phyloP scores from a whole-genome alignment of 192 early-diverging fungal species.

The Coemansia sp. region DNA sequence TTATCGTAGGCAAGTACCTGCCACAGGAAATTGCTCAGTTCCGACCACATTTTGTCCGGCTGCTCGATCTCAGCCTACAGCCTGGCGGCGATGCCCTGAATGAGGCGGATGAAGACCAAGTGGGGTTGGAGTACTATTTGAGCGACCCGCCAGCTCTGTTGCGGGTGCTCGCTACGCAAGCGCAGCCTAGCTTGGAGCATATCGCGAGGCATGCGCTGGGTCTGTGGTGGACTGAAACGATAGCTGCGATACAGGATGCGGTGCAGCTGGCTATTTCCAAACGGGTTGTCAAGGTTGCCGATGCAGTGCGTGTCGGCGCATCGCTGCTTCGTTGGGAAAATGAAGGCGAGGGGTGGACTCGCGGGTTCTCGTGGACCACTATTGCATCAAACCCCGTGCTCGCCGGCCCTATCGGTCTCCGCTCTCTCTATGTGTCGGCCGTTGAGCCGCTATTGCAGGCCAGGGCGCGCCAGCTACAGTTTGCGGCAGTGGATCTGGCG shows the following conservation, averaged over 20 bases:
- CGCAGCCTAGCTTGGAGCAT: slow-evolving; percentile 33
- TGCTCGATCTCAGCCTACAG: slow-evolving; percentile 21
- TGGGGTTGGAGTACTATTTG: slow-evolving; percentile 14
- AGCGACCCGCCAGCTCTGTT: slow-evolving; percentile 15
- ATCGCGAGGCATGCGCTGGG: slow-evolving; percentile 23
- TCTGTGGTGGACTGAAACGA: slow-evolving; percentile 26
- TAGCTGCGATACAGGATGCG: background rate
- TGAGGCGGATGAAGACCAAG: slow-evolving; percentile 28
- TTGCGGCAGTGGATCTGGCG: slow-evolving; percentile 11
- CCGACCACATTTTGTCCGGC: slow-evolving; percentile 28
- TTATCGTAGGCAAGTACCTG: slow-evolving; percentile 42
- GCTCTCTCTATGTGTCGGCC: slow-evolving; percentile 8
- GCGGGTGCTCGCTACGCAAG: slow-evolving; percentile 23
- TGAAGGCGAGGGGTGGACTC: slow-evolving; percentile 8
- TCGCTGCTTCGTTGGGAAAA: slow-evolving; percentile 16
- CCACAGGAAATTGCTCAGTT: slow-evolving; percentile 38
- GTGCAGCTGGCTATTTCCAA: slow-evolving; percentile 3
- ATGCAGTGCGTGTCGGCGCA: slow-evolving; percentile 16
- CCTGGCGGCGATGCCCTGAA: slow-evolving; percentile 6
- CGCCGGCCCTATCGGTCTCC: background rate
- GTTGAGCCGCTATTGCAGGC: slow-evolving; percentile 34
- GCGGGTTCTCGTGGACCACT: slow-evolving; percentile 9
- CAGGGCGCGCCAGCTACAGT: slow-evolving; percentile 16
- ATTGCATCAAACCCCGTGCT: slow-evolving; percentile 13
- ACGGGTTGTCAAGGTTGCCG: slow-evolving; percentile 15